Evolutionary conservation across 768 basidiomycete genomes (phyloP).

Genomic region (Tubosaeta sp.): DNA sequence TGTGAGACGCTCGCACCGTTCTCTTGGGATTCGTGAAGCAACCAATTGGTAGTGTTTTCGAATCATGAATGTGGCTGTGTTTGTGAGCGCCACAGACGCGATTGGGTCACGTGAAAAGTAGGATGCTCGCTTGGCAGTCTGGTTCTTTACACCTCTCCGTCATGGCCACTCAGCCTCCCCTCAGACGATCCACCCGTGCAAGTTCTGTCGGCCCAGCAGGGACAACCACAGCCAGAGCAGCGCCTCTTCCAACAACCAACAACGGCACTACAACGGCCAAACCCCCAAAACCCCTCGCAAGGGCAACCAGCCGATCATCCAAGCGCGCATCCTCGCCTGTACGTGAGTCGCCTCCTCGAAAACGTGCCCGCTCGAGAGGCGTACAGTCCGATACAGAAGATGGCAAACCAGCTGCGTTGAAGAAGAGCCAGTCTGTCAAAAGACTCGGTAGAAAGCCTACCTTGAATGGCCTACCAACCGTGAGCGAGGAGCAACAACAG

Average conservation of each 20-base stretch:
- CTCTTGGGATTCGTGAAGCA: not conserved
- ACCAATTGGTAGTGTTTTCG: conserved; percentile 8
- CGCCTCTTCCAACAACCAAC: conserved; percentile 23
- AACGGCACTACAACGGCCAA: conserved; percentile 32
- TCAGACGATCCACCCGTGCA: conserved; percentile 52
- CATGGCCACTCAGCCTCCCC: conserved; percentile 34
- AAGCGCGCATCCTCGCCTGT: conserved; percentile 52
- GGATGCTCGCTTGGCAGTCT: not conserved
- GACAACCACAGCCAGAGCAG: conserved; percentile 23
- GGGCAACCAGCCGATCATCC: conserved; percentile 21
- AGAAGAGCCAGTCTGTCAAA: conserved; percentile 22
- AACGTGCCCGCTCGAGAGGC: conserved; percentile 41
- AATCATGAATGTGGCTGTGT: conserved; percentile 21
- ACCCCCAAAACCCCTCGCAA: conserved; percentile 25
- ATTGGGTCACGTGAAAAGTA: conserved; percentile 19
- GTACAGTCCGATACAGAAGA: conserved; percentile 43
- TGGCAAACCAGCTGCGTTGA: conserved; percentile 23
- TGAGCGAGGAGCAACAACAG: conserved; percentile 36
- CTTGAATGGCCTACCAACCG: conserved; percentile 26
- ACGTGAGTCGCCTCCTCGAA: conserved; percentile 42
- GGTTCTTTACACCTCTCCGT: not conserved
- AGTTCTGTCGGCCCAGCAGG: conserved; percentile 41
- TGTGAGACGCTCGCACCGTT: conserved; percentile 1
- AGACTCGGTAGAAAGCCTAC: conserved; percentile 30
- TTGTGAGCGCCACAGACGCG: conserved; percentile 23